phyloP scores from a whole-genome alignment of 306 rosid genomes.

The Argentina anserina region DNA sequence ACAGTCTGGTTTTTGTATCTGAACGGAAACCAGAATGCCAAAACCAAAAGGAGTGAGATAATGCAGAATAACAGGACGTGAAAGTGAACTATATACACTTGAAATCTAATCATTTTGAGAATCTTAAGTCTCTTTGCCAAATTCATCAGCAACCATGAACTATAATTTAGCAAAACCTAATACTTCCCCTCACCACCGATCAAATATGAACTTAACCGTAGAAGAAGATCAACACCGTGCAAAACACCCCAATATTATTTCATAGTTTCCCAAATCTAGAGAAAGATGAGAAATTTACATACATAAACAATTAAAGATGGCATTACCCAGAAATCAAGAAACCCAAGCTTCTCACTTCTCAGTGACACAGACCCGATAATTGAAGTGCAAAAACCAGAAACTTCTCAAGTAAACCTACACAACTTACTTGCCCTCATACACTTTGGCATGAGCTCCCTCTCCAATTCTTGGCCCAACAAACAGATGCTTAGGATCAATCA shows the following conservation, averaged over 20 bases:
- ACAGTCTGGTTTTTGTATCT: conserved; percentile 84
- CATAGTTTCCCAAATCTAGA: background rate
- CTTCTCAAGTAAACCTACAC: background rate
- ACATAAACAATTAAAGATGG: conserved; percentile 8
- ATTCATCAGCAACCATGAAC: conserved; percentile 16
- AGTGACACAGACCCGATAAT: conserved; percentile 14
- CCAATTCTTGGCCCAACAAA: conserved; percentile 90
- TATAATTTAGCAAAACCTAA: background rate
- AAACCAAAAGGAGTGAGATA: conserved; percentile 14
- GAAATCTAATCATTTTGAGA: conserved; percentile 12
- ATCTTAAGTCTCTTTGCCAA: conserved; percentile 5
- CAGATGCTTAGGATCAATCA: conserved; percentile 73
- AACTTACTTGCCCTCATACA: conserved; percentile 92
- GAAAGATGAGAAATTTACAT: conserved; percentile 11
- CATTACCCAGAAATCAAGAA: conserved; percentile 34
- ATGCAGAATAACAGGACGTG: conserved; percentile 18
- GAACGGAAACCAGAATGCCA: conserved; percentile 28
- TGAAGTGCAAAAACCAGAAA: conserved; percentile 14
- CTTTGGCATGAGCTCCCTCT: conserved; percentile 97
- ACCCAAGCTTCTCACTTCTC: conserved; percentile 6
- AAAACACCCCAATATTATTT: conserved; percentile 9
- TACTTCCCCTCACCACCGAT: background rate
- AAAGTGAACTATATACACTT: background rate
- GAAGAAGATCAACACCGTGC: conserved; percentile 13
- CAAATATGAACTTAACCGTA: background rate